phyloP scores from a whole-genome alignment of 441 rosid genomes.

The Mallotus repandus region DNA sequence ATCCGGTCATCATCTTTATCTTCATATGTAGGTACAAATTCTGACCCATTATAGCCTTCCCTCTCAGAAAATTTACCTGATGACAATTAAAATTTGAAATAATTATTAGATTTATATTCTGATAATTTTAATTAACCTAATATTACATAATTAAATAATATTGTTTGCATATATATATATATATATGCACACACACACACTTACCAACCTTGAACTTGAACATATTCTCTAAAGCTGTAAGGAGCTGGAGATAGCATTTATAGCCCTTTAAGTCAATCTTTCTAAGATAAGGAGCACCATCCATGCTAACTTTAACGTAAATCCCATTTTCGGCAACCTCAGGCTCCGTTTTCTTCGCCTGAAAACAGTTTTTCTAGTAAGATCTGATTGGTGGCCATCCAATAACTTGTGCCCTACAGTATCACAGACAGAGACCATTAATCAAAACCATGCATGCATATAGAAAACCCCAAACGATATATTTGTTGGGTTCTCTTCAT shows the following conservation, averaged over 20 bases:
- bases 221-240: conserved; percentile 66
- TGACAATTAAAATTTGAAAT: not conserved
- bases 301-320: conserved; percentile 75
- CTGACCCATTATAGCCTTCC: conserved; percentile 75
- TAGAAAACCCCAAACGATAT: too few species aligned
- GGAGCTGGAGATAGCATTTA: conserved; percentile 49
- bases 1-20: conserved; percentile 90
- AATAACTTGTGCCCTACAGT: conserved; percentile 59
- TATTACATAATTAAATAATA: too few species aligned
- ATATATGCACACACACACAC: too few species aligned
- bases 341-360: conserved; percentile 47
- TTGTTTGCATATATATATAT: not conserved
- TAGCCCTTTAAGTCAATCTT: conserved; percentile 70
- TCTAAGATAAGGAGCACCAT: conserved; percentile 81
- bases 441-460: too few species aligned
- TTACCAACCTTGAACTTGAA: conserved; percentile 63
- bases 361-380: conserved; percentile 55
- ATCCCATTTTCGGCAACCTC: conserved; percentile 41
- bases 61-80: conserved; percentile 58
- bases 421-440: too few species aligned
- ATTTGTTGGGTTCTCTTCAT: too few species aligned
- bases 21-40: conserved; percentile 19
- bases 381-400: conserved; percentile 88
- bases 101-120: too few species aligned
- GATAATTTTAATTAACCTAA: too few species aligned